These are phyloP conservation scores for Ophiosphaerella narmari DNA, from an alignment of 2,329 filamentous ascomycete genomes.

Conservation along the genomic window DNA sequence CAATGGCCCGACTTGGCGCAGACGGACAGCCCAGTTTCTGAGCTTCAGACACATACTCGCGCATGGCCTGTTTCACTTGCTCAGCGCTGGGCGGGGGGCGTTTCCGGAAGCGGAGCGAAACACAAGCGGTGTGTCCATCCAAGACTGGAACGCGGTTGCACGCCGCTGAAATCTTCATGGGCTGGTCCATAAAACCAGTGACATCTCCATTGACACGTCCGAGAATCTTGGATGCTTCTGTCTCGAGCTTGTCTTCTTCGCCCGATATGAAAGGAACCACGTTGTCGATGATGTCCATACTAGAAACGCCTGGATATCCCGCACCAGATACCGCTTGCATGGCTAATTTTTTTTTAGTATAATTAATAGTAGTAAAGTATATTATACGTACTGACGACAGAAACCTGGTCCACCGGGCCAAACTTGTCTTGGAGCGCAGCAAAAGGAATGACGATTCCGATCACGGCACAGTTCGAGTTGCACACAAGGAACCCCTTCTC, in stretches of 20 bases:
- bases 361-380: no score
- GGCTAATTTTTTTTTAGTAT: slow-evolving; percentile 39
- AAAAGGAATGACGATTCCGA: slow-evolving; percentile 93
- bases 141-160: slow-evolving; percentile 95
- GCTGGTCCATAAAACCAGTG: slow-evolving; percentile 78
- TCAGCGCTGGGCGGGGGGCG: slow-evolving; percentile 75
- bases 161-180: slow-evolving; percentile 78
- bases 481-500: slow-evolving; percentile 91
- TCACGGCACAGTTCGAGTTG: slow-evolving; percentile 98
- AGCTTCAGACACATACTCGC: slow-evolving; percentile 80
- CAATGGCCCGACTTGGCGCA: slow-evolving; percentile 79
- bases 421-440: slow-evolving; percentile 86
- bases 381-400: slow-evolving; percentile 67
- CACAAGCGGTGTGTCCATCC: slow-evolving; percentile 94
- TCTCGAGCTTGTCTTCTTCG: slow-evolving; percentile 95
- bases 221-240: slow-evolving; percentile 93
- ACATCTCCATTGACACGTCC: slow-evolving; percentile 72
- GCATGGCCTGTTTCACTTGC: slow-evolving; percentile 77
- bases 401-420: slow-evolving; percentile 74
- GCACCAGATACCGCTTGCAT: slow-evolving; percentile 94
- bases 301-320: slow-evolving; percentile 86
- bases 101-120: slow-evolving; percentile 80
- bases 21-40: slow-evolving; percentile 84
- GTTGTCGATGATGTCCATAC: slow-evolving; percentile 95
- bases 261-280: slow-evolving; percentile 91